These are phyloP conservation scores for Nicotiana undulata DNA, from an alignment of 257 asterid species.

Conservation along the genomic window DNA sequence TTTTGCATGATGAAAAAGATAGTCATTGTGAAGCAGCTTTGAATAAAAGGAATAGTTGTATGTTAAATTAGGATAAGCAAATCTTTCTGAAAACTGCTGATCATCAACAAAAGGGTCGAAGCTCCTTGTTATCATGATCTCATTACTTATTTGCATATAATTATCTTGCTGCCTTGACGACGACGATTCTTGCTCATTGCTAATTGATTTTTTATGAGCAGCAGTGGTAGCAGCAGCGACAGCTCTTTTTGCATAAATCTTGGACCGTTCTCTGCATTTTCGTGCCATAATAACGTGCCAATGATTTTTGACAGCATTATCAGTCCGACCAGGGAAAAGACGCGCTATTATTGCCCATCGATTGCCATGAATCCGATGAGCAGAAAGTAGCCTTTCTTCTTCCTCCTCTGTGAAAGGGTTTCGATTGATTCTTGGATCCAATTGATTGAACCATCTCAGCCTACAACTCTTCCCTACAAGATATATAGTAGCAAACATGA, in stretches of 20 bases:
- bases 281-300: slow-evolving; percentile 53
- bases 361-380: slow-evolving; percentile 40
- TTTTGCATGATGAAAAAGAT: not conserved
- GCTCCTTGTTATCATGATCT: not conserved
- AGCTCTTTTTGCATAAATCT: slow-evolving; percentile 13
- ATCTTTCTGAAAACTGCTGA: not conserved
- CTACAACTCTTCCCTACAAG: slow-evolving; percentile 48
- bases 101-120: not conserved
- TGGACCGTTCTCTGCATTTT: slow-evolving; percentile 26
- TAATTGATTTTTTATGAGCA: not conserved
- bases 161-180: not conserved
- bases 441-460: slow-evolving; percentile 50
- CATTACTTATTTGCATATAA: not conserved
- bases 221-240: not conserved
- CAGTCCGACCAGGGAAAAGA: slow-evolving; percentile 47
- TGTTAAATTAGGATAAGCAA: not conserved
- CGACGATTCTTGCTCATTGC: not conserved
- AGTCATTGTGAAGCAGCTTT: not conserved
- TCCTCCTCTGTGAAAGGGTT: slow-evolving; percentile 42
- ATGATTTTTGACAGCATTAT: slow-evolving; percentile 48
- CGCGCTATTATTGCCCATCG: slow-evolving; percentile 42
- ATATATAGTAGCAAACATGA: not conserved
- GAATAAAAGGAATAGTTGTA: not conserved
- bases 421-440: slow-evolving; percentile 43
- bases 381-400: slow-evolving; percentile 29